Evolutionary conservation across 371 early-diverging fungal species (phyloP), one percentile per base, ranked within the genome.

Genomic region (Mortierella sp.): DNA sequence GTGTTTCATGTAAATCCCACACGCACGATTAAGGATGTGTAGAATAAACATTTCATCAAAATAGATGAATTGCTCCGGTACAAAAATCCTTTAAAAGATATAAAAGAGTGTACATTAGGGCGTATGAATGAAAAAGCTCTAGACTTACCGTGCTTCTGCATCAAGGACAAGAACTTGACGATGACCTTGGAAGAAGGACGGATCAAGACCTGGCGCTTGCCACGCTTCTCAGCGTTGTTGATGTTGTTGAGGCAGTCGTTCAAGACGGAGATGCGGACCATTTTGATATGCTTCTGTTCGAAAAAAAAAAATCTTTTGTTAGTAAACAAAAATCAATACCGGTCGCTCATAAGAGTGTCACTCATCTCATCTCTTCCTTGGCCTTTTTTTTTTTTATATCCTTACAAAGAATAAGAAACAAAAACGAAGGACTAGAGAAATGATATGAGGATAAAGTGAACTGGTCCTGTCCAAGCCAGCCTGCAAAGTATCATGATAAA

Each of bases 211-310:
- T 99, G 98, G 84, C 98, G 93, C 93, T 98, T 98, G 78, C 98
- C 99, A 84, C 92, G 93, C 87, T 94, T 95, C 90, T 97, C 97
- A 79, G 99, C 99, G 86, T 99, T 99, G 94, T 94, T 95, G 88
- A 99, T 99, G 91, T 92, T 93, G 92, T 97, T 99, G 72, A 98
- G 91, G 91, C 96, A 96, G 89, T 98, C 98, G 92, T 94, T 93
- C 89, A 95, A 91, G 77, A 95, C 94, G 84, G 94, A 93, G 75
- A 94, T 90, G 84, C 95, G 91, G 84, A 94, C 95, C 95, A 95
- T 94, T 83, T 85, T 89, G 59, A 61, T 70, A 49, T 66, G 66
- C 64, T 74, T 43, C 62, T 66, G 57, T 29, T 57, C 4, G 7
- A 57, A 34, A 17, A 57, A 34, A 58, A 45, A 8, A 32, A 42